Evolutionary conservation across 2,329 filamentous ascomycete genomes (phyloP), one percentile per base, ranked within the genome.

Genomic region (Penicillium fuscoglaucum): DNA sequence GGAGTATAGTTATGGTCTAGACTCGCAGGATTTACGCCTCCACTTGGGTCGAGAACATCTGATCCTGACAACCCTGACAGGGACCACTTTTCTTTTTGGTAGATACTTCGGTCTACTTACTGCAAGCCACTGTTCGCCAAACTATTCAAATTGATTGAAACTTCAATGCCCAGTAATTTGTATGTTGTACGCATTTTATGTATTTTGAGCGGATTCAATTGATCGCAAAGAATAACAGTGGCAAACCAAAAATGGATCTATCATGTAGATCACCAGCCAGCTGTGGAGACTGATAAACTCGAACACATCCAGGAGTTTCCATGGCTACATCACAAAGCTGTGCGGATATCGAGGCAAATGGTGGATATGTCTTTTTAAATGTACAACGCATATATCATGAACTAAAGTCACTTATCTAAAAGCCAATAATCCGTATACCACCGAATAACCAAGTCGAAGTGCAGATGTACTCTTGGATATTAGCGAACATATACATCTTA

Each of bases 11-110:
- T 12, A 19, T 26, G 39, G 39, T 52, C 50, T 52, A 33, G 31
- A 33, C 31, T 33, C 31, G 31, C 12, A 33, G n/a, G 37, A 43
- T 28, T 28, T 43, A 31, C 15, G 39, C 39, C 28, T 52, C 39
- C 50, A 52, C 50, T 33, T 19, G 5, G 28, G 50, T 33, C 50
- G 39, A 52, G 50, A 52, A 33, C 50, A 6, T 52, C 17, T 17
- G 28, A 47, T 6, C 28, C 44, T 33, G 28, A 19, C 28, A 46
- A 31, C 31, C 31, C 31, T 33, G 12, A 15, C 12, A 33, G 26
- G 28, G 15, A 43, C 39, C 39, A 45, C 28, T 52, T 26, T 26
- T 45, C 4, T 33, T 33, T 33, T 33, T 15, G 12, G 10, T 10
- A 26, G 26, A 33, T 31, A n/a, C 13, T 9, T 52, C 15, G 12